Conservation (phyloP, 176 grass and related monocot genomes). For the Carex pumila region DNA sequence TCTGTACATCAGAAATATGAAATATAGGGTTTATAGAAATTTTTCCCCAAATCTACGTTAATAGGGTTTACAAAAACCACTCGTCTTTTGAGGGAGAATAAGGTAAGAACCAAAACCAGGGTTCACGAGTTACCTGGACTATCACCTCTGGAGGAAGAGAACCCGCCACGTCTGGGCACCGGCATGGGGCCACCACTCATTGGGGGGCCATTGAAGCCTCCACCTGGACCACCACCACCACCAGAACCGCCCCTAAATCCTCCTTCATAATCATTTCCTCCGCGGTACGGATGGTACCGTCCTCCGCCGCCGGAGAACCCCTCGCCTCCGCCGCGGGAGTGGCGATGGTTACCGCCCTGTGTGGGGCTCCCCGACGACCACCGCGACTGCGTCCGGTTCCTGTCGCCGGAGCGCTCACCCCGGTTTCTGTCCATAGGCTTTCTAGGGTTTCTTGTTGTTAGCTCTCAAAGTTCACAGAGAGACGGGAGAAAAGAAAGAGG, state of each 20-base stretch:
- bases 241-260: constrained; percentile 13
- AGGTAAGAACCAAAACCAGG: background rate
- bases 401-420: constrained; percentile 25
- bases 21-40: background rate
- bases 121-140: constrained; percentile 16
- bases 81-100: background rate
- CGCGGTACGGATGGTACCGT: constrained; percentile 10
- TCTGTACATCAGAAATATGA: background rate
- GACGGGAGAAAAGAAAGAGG: background rate
- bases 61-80: constrained; percentile 1
- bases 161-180: background rate
- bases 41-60: background rate
- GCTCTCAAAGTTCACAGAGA: too few relatives aligned
- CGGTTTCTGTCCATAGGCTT: constrained; percentile 13
- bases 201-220: constrained; percentile 9
- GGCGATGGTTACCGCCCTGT: background rate
- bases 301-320: constrained; percentile 5
- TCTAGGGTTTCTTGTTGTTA: constrained; percentile 7
- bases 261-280: constrained; percentile 14
- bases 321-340: constrained; percentile 9
- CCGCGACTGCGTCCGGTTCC: constrained; percentile 9
- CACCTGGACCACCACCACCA: background rate
- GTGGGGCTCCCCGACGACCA: constrained; percentile 23
- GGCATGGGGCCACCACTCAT: constrained; percentile 17
- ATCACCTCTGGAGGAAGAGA: constrained; percentile 11